Conservation (phyloP, 1,139 yeast genomes). For the Hemisphaericaspora xylanilytica region DNA sequence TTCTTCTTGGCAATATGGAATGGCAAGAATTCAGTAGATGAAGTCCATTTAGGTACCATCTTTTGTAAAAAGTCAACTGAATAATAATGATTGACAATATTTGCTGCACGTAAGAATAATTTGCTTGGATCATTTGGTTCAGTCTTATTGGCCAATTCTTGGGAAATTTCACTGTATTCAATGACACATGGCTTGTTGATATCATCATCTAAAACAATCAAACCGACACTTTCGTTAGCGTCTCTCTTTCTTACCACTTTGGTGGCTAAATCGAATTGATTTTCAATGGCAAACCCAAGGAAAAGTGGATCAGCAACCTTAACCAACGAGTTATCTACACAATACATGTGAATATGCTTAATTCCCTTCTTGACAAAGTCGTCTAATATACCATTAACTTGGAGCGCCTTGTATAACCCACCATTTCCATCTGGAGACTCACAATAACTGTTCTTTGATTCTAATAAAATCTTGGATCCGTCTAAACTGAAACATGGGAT, state of each 20-base stretch:
- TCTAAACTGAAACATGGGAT: constrained; percentile 79
- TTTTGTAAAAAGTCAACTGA: constrained; percentile 65
- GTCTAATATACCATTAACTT: constrained; percentile 58
- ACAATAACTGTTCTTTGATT: constrained; percentile 53
- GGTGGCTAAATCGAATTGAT: constrained; percentile 74
- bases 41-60: constrained; percentile 68
- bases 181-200: constrained; percentile 78
- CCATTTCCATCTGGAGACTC: constrained; percentile 99
- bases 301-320: constrained; percentile 94
- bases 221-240: constrained; percentile 86
- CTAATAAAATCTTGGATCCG: constrained; percentile 70
- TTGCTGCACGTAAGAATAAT: constrained; percentile 85
- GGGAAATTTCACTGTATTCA: constrained; percentile 88
- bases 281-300: constrained; percentile 76
- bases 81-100: constrained; percentile 95
- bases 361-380: constrained; percentile 72
- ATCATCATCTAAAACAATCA: constrained; percentile 72
- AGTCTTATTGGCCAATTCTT: constrained; percentile 64
- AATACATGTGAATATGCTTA: constrained; percentile 91
- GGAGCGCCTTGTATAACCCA: constrained; percentile 85
- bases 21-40: constrained; percentile 66
- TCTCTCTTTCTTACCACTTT: constrained; percentile 93
- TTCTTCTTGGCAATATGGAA: constrained; percentile 94
- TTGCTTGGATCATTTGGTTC: constrained; percentile 49
- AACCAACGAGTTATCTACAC: constrained; percentile 92